phyloP scores from a whole-genome alignment of 2,329 filamentous ascomycete species.

The Sclerotinia minor region DNA sequence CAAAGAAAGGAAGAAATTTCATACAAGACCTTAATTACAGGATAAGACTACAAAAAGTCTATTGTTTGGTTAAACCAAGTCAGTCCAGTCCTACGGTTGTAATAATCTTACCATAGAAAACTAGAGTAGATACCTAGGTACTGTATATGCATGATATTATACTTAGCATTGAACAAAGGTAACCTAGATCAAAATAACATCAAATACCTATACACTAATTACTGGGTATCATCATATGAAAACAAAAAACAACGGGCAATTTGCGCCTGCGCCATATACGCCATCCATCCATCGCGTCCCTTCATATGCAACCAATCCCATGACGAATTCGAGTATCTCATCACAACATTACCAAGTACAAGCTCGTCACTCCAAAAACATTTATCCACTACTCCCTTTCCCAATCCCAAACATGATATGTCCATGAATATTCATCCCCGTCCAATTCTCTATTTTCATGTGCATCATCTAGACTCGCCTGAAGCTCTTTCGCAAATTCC shows the following conservation, averaged over 20 bases:
- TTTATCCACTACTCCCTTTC: not conserved
- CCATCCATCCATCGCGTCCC: not conserved
- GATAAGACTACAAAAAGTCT: no score
- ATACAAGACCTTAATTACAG: no score
- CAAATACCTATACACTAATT: not conserved
- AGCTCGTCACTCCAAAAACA: not conserved
- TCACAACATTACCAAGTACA: not conserved
- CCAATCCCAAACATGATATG: slow-evolving; percentile 5
- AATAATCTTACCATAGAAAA: not conserved
- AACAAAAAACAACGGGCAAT: not conserved
- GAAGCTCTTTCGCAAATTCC: slow-evolving; percentile 35
- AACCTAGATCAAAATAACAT: not conserved
- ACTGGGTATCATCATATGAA: not conserved
- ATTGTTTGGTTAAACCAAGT: not conserved
- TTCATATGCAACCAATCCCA: not conserved
- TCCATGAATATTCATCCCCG: not conserved
- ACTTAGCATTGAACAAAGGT: not conserved
- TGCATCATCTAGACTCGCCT: slow-evolving; percentile 31
- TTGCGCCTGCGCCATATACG: not conserved
- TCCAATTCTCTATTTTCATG: not conserved
- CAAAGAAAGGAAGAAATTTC: not conserved
- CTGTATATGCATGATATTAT: not conserved
- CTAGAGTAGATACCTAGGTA: not conserved
- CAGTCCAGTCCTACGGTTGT: not conserved
- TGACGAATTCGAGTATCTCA: not conserved